Conservation (phyloP, 2,329 filamentous ascomycete species). For the Blastomyces percursus region DNA sequence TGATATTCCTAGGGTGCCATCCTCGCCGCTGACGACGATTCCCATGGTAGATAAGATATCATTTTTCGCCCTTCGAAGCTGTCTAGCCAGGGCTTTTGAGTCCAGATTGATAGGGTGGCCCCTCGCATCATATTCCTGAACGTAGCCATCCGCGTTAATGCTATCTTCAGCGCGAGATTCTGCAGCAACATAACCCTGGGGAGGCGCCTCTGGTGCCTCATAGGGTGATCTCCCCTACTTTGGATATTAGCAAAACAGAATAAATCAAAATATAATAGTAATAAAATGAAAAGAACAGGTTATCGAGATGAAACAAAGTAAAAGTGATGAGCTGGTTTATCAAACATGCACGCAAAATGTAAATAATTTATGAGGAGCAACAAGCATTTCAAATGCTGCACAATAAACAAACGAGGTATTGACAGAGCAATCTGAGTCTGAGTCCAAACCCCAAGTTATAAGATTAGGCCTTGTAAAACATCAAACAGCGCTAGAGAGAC, state of each 20-base stretch:
- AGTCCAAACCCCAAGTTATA: no score
- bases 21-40: conserved; percentile 35
- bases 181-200: conserved; percentile 16
- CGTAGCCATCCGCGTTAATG: conserved; percentile 32
- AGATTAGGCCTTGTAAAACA: background rate
- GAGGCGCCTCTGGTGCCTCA: conserved; percentile 29
- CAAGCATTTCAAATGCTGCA: background rate
- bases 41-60: conserved; percentile 41
- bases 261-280: background rate
- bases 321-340: background rate
- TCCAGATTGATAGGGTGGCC: conserved; percentile 38
- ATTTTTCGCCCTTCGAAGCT: conserved; percentile 39
- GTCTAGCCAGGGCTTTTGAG: conserved; percentile 30
- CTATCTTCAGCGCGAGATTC: conserved; percentile 18
- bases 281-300: background rate
- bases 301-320: background rate
- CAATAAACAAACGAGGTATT: no score
- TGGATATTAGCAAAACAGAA: conserved; percentile 10
- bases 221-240: conserved; percentile 37
- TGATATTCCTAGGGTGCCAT: conserved; percentile 25
- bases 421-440: background rate
- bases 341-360: background rate
- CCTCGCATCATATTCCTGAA: conserved; percentile 38
- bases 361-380: background rate
- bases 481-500: conserved; percentile 11